Evolutionary conservation across 352 stramenopile species (phyloP).

Genomic region (Phytophthora hybrid): DNA sequence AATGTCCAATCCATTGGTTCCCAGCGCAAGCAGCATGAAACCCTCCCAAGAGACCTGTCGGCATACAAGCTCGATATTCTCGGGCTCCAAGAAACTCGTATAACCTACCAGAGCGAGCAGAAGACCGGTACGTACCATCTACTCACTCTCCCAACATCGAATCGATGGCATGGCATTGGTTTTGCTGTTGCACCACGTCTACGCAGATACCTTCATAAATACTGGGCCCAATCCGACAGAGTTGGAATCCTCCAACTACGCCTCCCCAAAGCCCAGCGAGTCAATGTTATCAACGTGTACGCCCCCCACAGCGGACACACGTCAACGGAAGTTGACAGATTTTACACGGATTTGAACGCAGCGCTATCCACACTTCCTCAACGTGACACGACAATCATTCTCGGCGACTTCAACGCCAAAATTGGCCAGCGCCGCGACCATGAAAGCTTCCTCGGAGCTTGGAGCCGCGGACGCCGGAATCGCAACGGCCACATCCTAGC

Average conservation of each 20-base stretch:
- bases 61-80: constrained; percentile 18
- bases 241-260: constrained; percentile 16
- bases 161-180: constrained; percentile 18
- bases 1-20: constrained; percentile 20
- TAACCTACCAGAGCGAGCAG: constrained; percentile 11
- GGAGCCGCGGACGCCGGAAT: background rate
- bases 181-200: constrained; percentile 19
- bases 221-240: constrained; percentile 12
- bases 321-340: background rate
- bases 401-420: constrained; percentile 22
- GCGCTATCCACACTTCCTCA: background rate
- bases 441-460: constrained; percentile 7
- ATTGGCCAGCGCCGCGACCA: constrained; percentile 6
- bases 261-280: background rate
- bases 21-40: constrained; percentile 15
- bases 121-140: constrained; percentile 22
- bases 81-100: constrained; percentile 10
- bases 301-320: constrained; percentile 6
- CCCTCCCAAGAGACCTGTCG: background rate
- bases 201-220: constrained; percentile 6
- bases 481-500: constrained; percentile 6
- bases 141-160: constrained; percentile 1
- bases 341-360: constrained; percentile 6
- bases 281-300: constrained; percentile 22
- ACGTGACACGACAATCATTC: constrained; percentile 12